Percentiles rank a stretch among this genome's conserved stretches.
Conservation (phyloP, 306 rosid genomes). For the Pterocarpus santalinus region DNA sequence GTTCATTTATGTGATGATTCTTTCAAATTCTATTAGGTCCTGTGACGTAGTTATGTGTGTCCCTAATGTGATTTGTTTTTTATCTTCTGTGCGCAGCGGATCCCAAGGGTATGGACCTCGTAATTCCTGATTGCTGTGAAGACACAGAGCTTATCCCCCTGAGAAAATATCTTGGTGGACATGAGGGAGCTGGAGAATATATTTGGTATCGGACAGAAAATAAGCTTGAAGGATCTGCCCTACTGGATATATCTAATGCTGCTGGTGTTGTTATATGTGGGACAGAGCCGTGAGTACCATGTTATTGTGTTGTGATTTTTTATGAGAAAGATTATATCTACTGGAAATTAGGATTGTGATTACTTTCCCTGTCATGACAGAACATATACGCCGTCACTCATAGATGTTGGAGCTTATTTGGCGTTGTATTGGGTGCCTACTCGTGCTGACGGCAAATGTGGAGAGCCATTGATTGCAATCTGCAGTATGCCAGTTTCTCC, state of each 20-base stretch:
- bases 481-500: conserved; percentile 75
- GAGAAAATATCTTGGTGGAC: conserved; percentile 88
- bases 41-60: background rate
- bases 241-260: conserved; percentile 65
- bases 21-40: background rate
- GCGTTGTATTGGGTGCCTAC: conserved; percentile 89
- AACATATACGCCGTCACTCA: conserved; percentile 74
- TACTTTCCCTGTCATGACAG: conserved; percentile 56
- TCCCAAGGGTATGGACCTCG: conserved; percentile 83
- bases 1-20: background rate
- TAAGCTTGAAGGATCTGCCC: conserved; percentile 74
- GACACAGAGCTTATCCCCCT: conserved; percentile 61
- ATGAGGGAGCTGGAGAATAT: conserved; percentile 88
- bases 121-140: conserved; percentile 79
- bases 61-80: conserved; percentile 13
- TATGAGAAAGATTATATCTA: conserved; percentile 37
- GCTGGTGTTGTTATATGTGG: conserved; percentile 67
- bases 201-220: conserved; percentile 75
- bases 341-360: conserved; percentile 40
- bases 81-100: conserved; percentile 62
- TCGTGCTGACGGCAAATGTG: conserved; percentile 80
- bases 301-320: conserved; percentile 40
- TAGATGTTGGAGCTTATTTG: conserved; percentile 85
- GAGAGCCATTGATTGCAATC: conserved; percentile 77
- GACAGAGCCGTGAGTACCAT: conserved; percentile 69